A percentile compares a stretch with the other conserved stretches of the same genome.
phyloP scores from a whole-genome alignment of 306 rosid species.

The Gynostemma pentaphyllum region DNA sequence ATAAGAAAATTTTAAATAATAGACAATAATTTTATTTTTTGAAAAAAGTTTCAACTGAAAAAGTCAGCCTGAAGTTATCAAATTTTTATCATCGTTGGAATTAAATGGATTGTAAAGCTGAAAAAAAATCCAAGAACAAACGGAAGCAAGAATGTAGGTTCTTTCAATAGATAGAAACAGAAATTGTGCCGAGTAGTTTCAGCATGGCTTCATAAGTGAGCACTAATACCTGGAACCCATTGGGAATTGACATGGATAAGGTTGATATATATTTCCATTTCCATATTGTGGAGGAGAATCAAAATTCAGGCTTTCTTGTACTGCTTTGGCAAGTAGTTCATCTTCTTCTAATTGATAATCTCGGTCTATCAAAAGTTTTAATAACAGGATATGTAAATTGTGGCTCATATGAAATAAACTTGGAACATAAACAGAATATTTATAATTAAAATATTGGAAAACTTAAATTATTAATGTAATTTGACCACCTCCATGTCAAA shows the following conservation, averaged over 20 bases:
- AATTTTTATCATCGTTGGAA: not conserved
- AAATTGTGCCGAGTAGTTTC: not conserved
- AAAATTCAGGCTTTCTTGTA: conserved; percentile 71
- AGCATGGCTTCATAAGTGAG: not conserved
- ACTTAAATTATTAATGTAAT: not conserved
- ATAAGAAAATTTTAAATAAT: not conserved
- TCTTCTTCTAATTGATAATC: conserved; percentile 69
- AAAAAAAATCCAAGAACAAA: not conserved
- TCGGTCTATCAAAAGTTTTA: conserved; percentile 19
- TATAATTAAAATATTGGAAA: not conserved
- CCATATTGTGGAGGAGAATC: conserved; percentile 66
- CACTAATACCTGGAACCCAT: conserved; percentile 52
- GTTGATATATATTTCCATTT: conserved; percentile 46
- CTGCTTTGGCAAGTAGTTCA: conserved; percentile 78
- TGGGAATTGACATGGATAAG: conserved; percentile 34
- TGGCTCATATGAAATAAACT: not conserved
- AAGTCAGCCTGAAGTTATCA: not conserved
- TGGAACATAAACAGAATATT: not conserved
- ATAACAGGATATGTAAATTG: not conserved
- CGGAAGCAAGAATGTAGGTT: not conserved
- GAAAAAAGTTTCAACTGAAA: not conserved
- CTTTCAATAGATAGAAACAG: not conserved
- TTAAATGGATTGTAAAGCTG: not conserved
- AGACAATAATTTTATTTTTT: not conserved
- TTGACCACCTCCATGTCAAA: not conserved